phyloP scores from a whole-genome alignment of 2,329 filamentous ascomycete genomes.

The Stemphylium beticola region DNA sequence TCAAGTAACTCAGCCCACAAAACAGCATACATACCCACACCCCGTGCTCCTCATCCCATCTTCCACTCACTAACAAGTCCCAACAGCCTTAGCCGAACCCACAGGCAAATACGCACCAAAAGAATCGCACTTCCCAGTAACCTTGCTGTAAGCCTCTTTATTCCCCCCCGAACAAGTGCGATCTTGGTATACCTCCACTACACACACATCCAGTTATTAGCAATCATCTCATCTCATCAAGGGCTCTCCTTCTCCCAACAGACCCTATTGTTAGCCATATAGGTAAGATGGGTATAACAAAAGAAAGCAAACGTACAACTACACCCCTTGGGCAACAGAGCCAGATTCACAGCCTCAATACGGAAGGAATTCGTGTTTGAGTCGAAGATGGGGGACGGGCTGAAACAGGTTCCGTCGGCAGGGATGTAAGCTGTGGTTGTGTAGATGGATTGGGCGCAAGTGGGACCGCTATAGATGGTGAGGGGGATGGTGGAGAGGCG shows the following conservation, averaged over 20 bases:
- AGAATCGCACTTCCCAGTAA: conserved; percentile 9
- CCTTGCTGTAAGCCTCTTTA: conserved; percentile 7
- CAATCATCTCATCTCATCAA: no score
- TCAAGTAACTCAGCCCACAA: neutral
- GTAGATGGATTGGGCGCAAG: conserved; percentile 13
- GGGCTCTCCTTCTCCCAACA: no score
- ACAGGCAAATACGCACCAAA: conserved; percentile 19
- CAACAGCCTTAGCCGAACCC: conserved; percentile 16
- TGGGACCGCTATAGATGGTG: conserved; percentile 16
- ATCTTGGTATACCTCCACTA: conserved; percentile 13
- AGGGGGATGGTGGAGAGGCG: conserved; percentile 20
- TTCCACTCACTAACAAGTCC: conserved; percentile 11
- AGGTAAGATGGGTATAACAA: neutral
- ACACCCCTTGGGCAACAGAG: conserved; percentile 15
- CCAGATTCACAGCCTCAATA: conserved; percentile 1
- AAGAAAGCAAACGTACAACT: conserved; percentile 11
- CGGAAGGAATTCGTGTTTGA: conserved; percentile 19
- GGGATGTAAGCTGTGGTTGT: conserved; percentile 20
- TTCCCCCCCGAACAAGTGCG: conserved; percentile 3
- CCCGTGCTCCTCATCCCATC: neutral
- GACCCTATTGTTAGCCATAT: no score
- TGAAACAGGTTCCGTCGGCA: conserved; percentile 22
- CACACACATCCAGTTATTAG: neutral
- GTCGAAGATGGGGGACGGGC: conserved; percentile 19
- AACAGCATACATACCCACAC: neutral